Evolutionary conservation across 768 basidiomycete genomes (phyloP).

Genomic region (Myochromella boudieri): DNA sequence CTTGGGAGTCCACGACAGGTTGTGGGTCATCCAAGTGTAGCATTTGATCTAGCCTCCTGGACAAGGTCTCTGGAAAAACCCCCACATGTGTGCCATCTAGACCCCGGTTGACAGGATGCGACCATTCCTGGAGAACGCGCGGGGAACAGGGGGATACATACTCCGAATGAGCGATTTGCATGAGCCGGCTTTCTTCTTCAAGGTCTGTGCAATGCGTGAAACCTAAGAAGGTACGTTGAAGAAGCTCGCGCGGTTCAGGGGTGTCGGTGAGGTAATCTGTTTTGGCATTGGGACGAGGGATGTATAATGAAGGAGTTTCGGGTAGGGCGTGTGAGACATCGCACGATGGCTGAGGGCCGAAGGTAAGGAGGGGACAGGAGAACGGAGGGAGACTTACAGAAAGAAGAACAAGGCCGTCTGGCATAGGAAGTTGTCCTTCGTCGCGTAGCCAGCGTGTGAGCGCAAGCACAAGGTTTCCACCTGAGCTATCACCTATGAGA

Average conservation of each 20-base stretch:
- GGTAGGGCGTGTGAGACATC: conserved; percentile 46
- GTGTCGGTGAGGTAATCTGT: conserved; percentile 56
- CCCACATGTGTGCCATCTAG: conserved; percentile 24
- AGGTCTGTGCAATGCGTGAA: conserved; percentile 18
- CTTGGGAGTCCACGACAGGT: too few species aligned
- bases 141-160: conserved; percentile 42
- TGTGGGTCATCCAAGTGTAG: too few species aligned
- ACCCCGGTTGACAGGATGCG: conserved; percentile 33
- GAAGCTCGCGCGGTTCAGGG: conserved; percentile 49
- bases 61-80: conserved; percentile 12
- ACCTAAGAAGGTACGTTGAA: conserved; percentile 55
- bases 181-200: conserved; percentile 30
- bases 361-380: not conserved
- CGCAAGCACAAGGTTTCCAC: conserved; percentile 52
- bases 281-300: conserved; percentile 46
- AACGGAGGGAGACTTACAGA: conserved; percentile 28
- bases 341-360: conserved; percentile 25
- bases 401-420: conserved; percentile 45
- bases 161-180: conserved; percentile 39
- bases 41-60: not conserved
- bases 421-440: conserved; percentile 42
- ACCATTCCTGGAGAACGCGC: conserved; percentile 36
- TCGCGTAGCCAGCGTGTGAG: conserved; percentile 55
- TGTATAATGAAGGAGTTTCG: conserved; percentile 44
- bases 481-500: conserved; percentile 55